A percentile compares a stretch with the other conserved stretches of the same genome.
Conservation (phyloP, 257 asterid species). For the Solanum lignicaule region DNA sequence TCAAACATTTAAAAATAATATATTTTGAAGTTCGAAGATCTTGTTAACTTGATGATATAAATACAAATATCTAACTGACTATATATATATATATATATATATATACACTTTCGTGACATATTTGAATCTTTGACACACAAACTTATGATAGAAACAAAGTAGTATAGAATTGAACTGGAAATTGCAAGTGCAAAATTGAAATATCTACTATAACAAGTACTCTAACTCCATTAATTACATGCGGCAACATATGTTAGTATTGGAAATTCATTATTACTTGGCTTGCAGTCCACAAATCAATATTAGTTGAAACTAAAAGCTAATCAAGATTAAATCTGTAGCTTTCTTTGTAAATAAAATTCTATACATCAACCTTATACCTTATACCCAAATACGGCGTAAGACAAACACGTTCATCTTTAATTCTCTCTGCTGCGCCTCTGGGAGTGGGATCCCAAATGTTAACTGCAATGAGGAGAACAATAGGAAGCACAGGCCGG, state of each 20-base stretch:
- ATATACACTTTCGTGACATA: too few species aligned
- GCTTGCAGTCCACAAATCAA: not conserved
- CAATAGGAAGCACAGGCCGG: not conserved
- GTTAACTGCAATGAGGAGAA: not conserved
- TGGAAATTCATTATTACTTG: not conserved
- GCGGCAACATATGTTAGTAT: not conserved
- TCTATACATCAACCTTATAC: not conserved
- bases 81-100: too few species aligned
- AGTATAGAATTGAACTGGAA: not conserved
- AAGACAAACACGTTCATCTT: not conserved
- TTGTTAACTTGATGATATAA: too few species aligned
- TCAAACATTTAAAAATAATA: too few species aligned
- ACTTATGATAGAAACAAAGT: not conserved
- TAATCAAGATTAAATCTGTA: not conserved
- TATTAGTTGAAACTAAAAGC: not conserved
- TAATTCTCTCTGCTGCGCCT: not conserved
- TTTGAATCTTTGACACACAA: not conserved
- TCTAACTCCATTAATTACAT: not conserved
- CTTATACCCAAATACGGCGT: not conserved
- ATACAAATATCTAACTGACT: too few species aligned
- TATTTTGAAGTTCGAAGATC: too few species aligned
- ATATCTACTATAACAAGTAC: not conserved
- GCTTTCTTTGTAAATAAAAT: not conserved
- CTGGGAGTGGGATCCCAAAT: not conserved
- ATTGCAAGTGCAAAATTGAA: not conserved